Evolutionary conservation across 345 rosid genomes (phyloP).

Genomic region (Viola odorata): DNA sequence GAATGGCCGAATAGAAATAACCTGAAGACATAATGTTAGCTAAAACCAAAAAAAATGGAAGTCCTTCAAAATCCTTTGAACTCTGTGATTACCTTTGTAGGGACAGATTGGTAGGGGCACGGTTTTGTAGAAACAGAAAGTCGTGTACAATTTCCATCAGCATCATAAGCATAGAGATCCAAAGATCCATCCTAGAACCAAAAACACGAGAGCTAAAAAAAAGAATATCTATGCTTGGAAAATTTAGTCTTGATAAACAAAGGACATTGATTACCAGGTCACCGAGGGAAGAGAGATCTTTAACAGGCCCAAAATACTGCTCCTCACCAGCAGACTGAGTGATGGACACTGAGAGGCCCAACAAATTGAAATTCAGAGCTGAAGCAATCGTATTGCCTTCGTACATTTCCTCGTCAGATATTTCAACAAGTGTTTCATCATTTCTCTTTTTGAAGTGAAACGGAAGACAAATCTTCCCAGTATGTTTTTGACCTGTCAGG

Average conservation of each 20-base stretch:
- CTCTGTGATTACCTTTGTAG: conserved; percentile 58
- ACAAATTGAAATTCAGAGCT: conserved; percentile 63
- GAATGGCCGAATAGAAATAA: conserved; percentile 82
- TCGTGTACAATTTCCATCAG: conserved; percentile 67
- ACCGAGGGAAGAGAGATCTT: conserved; percentile 83
- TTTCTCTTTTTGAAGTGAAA: conserved; percentile 43
- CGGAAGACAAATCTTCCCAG: conserved; percentile 44
- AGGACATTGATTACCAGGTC: conserved; percentile 58
- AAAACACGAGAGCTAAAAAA: conserved; percentile 14
- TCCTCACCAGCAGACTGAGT: conserved; percentile 42
- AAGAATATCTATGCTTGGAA: neutral
- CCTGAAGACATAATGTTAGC: conserved; percentile 33
- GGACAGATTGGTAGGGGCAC: conserved; percentile 74
- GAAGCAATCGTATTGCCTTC: conserved; percentile 92
- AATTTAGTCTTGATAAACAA: neutral
- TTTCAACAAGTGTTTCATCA: conserved; percentile 44
- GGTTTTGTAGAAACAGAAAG: conserved; percentile 80
- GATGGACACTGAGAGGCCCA: conserved; percentile 68
- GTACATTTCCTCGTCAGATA: conserved; percentile 72
- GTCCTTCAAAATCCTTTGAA: neutral
- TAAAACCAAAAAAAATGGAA: conserved; percentile 11
- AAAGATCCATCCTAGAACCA: conserved; percentile 76
- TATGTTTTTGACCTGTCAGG: conserved; percentile 41
- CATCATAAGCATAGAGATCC: conserved; percentile 69
- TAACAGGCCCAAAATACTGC: conserved; percentile 58